phyloP scores from a whole-genome alignment of 1,284 basidiomycete species.

The Sphagnurus paluster region DNA sequence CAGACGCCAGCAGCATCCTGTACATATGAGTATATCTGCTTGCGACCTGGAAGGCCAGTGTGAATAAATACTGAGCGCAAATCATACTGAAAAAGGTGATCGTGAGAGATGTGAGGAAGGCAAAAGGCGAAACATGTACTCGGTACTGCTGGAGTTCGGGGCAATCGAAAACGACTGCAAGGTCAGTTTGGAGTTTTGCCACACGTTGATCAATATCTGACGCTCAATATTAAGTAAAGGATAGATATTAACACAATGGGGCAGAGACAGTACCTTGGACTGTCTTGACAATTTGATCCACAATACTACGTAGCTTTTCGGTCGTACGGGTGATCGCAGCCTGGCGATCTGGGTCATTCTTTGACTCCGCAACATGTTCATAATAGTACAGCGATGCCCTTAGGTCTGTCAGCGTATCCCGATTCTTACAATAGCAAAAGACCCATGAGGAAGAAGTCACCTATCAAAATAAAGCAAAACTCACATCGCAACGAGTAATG shows the following conservation, averaged over 20 bases:
- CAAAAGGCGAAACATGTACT: slow-evolving; percentile 38
- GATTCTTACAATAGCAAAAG: slow-evolving; percentile 40
- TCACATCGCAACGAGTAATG: slow-evolving; percentile 56
- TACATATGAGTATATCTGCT: slow-evolving; percentile 74
- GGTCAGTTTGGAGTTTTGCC: slow-evolving; percentile 41
- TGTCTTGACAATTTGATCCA: slow-evolving; percentile 52
- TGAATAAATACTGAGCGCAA: slow-evolving; percentile 73
- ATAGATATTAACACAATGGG: not conserved
- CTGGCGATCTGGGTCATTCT: slow-evolving; percentile 48
- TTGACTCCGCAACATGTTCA: slow-evolving; percentile 57
- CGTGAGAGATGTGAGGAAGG: slow-evolving; percentile 1
- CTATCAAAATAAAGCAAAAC: slow-evolving; percentile 20
- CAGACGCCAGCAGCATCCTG: slow-evolving; percentile 55
- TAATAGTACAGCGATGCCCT: slow-evolving; percentile 65
- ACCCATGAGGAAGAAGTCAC: not conserved
- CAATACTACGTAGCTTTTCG: slow-evolving; percentile 48
- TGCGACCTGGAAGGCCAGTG: slow-evolving; percentile 71
- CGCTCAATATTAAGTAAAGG: not conserved
- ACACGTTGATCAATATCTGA: slow-evolving; percentile 56
- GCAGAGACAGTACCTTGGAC: slow-evolving; percentile 49
- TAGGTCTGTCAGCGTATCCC: slow-evolving; percentile 61
- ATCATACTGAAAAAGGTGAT: slow-evolving; percentile 56
- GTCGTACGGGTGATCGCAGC: slow-evolving; percentile 42
- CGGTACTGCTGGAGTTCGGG: slow-evolving; percentile 60
- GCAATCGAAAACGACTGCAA: slow-evolving; percentile 51